Base-by-base conservation (phyloP, 2,329 filamentous ascomycete species). In the Aspergillus brunneoviolaceus region DNA sequence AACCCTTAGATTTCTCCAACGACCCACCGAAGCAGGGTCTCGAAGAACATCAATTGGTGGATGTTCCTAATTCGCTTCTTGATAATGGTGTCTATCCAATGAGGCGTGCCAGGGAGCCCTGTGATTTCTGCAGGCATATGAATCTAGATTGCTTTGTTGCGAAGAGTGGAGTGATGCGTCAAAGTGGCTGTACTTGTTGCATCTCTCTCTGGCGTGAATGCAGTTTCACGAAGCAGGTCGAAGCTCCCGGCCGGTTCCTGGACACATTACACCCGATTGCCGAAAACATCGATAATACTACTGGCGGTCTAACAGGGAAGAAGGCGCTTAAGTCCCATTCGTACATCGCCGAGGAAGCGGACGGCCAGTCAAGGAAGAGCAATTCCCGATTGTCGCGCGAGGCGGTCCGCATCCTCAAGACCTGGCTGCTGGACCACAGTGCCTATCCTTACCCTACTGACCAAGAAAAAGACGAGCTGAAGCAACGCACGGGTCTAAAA, bases 371-470 rank as follows among this genome's bases (percentile, higher is more conserved):
- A 56, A 81, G 87, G 52, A 92, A 91, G 73, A 86, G 86, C 62
- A 89, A 87, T 56, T 86, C 89, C 54, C 85, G 91, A 14, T 93
- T 97, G 75, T 91, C 92, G 4, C 82, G 90, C 63, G 88, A 92
- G 66, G 91, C 91, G 0, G 85, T 95, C 63, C 89, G 89, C 67
- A 85, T 92, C 47, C 78, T 97, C 54, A 94, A 94, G 76, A 87
- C 88, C 67, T 97, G 93, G 93, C 83, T 96, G 33, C 85, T 88
- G 0, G 87, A 87, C 6, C 92, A 96, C 72, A 85, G 85, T 69
- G 84, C 89, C 55, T 90, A 96, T 68, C 93, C 92, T 0, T 97
- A 96, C 72, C 92, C 93, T 5, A 93, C 87, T 35, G 92, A 96
- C 49, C 87, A 92, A 60, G 91, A 96, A 72, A 96, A 94, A 70